These are phyloP conservation scores for Lentinus brumalis DNA, from an alignment of 768 basidiomycete species.

Conservation along the genomic window DNA sequence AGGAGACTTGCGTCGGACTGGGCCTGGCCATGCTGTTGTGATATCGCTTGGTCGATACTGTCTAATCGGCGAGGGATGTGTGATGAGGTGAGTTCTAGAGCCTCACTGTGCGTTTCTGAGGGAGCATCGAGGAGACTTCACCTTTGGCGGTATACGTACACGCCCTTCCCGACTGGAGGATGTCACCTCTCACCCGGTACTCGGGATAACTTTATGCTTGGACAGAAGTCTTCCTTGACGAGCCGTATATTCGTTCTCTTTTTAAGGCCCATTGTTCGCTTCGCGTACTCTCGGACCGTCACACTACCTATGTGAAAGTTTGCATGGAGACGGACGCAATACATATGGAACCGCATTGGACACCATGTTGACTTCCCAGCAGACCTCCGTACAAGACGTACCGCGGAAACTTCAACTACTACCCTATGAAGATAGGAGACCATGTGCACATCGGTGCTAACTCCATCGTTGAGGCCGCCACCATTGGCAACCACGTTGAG, in stretches of 20 bases:
- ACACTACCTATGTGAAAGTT: no score
- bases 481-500: slow-evolving; percentile 90
- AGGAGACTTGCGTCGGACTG: slow-evolving; percentile 88
- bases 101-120: no score
- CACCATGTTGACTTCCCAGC: not conserved
- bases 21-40: slow-evolving; percentile 90
- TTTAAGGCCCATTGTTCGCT: no score
- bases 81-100: slow-evolving; percentile 65
- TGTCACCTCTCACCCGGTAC: no score
- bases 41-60: slow-evolving; percentile 94
- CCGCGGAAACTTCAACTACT: slow-evolving; percentile 92
- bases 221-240: no score
- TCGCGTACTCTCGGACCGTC: no score
- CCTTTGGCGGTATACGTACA: no score
- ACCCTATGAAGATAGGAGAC: slow-evolving; percentile 96
- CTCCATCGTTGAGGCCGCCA: slow-evolving; percentile 90
- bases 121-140: no score
- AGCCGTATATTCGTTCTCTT: no score
- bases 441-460: slow-evolving; percentile 92
- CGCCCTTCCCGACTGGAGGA: no score
- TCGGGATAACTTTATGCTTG: no score
- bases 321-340: no score
- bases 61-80: slow-evolving; percentile 83
- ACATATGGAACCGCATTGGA: not conserved
- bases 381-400: slow-evolving; percentile 91